Evolutionary conservation across 2,329 filamentous ascomycete species (phyloP).

Genomic region (Aspergillus brasiliensis): DNA sequence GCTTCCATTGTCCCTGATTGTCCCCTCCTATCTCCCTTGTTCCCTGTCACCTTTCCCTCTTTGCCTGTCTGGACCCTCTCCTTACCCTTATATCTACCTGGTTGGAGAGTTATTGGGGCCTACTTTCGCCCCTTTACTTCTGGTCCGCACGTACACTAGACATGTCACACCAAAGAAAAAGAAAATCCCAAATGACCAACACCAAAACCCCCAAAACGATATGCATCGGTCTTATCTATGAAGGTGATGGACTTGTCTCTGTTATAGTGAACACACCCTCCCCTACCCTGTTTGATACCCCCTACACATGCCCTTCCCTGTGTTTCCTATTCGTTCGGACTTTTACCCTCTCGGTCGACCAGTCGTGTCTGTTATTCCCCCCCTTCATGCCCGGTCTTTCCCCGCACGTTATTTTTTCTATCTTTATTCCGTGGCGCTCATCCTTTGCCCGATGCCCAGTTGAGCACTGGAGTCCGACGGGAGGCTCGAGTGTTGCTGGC

Average conservation of each 20-base stretch:
- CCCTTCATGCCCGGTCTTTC: slow-evolving; percentile 10
- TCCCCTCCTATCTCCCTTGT: background rate
- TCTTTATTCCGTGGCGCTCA: slow-evolving; percentile 34
- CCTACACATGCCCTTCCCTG: slow-evolving; percentile 3
- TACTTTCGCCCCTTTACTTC: slow-evolving; percentile 33
- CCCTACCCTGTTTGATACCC: slow-evolving; percentile 32
- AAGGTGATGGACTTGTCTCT: slow-evolving; percentile 14
- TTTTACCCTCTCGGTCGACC: background rate
- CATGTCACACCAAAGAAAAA: slow-evolving; percentile 25
- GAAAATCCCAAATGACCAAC: slow-evolving; percentile 17
- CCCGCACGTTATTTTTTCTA: slow-evolving; percentile 6
- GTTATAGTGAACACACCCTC: slow-evolving; percentile 3
- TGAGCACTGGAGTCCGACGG: no score
- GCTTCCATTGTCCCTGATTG: background rate
- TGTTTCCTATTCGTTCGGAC: slow-evolving; percentile 7
- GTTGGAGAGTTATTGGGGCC: slow-evolving; percentile 23
- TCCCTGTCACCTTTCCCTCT: background rate
- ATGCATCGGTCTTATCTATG: slow-evolving; percentile 3
- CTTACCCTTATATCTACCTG: slow-evolving; percentile 5
- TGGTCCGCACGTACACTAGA: slow-evolving; percentile 25
- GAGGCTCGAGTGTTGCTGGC: slow-evolving; percentile 6
- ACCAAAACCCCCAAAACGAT: slow-evolving; percentile 3
- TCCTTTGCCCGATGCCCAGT: slow-evolving; percentile 17
- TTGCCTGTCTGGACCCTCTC: background rate
- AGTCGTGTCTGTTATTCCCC: background rate